Percentiles rank a stretch among this genome's conserved stretches.
These are phyloP conservation scores for Fragaria ananassa DNA, from an alignment of 306 rosid genomes.

Conservation along the genomic window DNA sequence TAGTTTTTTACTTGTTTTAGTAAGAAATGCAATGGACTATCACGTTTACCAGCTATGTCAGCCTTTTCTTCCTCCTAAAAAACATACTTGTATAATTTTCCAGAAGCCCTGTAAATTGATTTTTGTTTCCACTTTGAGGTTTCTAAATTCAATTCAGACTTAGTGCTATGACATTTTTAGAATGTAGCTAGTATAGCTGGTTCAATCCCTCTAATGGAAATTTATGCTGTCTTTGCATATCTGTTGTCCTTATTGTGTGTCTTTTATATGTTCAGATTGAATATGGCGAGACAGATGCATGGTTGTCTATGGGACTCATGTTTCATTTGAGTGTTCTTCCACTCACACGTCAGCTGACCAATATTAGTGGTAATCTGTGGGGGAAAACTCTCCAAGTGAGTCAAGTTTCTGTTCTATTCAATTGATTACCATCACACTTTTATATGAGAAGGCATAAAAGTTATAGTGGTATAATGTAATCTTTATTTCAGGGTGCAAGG, in stretches of 20 bases:
- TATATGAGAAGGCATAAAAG: constrained; percentile 11
- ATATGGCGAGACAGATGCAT: constrained; percentile 94
- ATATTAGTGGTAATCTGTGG: constrained; percentile 94
- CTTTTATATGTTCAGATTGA: constrained; percentile 63
- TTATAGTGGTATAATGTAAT: constrained; percentile 18
- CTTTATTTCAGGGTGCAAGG: constrained; percentile 78
- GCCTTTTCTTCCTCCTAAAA: background rate
- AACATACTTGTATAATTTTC: background rate
- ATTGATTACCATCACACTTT: constrained; percentile 26
- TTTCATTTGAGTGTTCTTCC: constrained; percentile 96
- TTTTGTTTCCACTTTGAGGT: background rate
- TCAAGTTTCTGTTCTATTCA: constrained; percentile 8
- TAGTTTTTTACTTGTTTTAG: background rate
- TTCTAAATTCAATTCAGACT: background rate
- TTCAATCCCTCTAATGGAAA: background rate
- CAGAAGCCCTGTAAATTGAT: background rate
- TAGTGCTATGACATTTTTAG: background rate
- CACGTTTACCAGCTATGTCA: background rate
- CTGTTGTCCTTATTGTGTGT: constrained; percentile 1
- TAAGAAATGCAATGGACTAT: background rate
- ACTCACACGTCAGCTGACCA: constrained; percentile 94
- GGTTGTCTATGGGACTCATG: constrained; percentile 99
- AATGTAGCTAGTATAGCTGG: background rate
- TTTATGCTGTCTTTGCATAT: background rate
- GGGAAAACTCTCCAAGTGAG: constrained; percentile 93